A percentile compares a stretch with the other conserved stretches of the same genome.
These are phyloP conservation scores for Thelonectria olida DNA, from an alignment of 2,329 filamentous ascomycete genomes.

Conservation along the genomic window DNA sequence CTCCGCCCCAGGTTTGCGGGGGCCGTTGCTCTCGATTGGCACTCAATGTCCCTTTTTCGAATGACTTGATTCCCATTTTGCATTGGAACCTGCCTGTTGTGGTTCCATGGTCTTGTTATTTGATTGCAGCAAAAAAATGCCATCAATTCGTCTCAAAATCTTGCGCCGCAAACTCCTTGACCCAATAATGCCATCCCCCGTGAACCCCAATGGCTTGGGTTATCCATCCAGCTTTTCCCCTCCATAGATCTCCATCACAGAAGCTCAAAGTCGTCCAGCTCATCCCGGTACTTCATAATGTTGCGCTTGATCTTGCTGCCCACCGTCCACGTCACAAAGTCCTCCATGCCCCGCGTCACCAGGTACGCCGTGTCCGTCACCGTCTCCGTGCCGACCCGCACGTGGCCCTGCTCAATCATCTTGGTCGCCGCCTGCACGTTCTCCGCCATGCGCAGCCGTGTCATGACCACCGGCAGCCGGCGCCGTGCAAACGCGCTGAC, in stretches of 20 bases:
- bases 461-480: constrained; percentile 90
- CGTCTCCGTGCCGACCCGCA: constrained; percentile 89
- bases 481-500: constrained; percentile 89
- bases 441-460: constrained; percentile 88
- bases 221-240: constrained; percentile 29
- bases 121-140: constrained; percentile 7
- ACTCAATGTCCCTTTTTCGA: too few species aligned
- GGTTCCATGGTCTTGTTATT: too few species aligned
- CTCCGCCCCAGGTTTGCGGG: constrained; percentile 15
- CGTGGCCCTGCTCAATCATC: constrained; percentile 94
- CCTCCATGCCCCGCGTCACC: constrained; percentile 89
- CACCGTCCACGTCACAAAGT: constrained; percentile 96
- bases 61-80: too few species aligned
- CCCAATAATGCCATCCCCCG: constrained; percentile 18
- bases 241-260: constrained; percentile 58
- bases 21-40: neutral
- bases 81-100: too few species aligned
- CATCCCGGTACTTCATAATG: constrained; percentile 93
- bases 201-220: neutral
- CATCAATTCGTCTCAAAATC: constrained; percentile 1
- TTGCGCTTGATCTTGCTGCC: constrained; percentile 97
- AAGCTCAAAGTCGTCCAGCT: constrained; percentile 95
- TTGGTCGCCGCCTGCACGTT: constrained; percentile 85
- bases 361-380: constrained; percentile 90
- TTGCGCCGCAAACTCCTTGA: constrained; percentile 34